Evolutionary conservation across 73 alveolate genomes (phyloP).

Genomic region (Stentor coeruleus): DNA sequence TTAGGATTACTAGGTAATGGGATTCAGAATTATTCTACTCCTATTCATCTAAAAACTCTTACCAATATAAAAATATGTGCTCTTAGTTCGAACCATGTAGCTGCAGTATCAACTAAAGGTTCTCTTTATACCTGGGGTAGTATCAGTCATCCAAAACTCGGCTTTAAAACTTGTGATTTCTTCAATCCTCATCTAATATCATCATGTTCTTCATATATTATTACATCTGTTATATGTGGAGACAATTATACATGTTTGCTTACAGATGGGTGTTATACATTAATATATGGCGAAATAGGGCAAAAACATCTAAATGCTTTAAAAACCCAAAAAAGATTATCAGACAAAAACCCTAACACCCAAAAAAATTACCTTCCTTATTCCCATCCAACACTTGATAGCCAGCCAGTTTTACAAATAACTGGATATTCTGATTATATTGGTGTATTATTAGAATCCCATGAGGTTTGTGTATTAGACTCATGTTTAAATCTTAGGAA

Average conservation of each 20-base stretch:
- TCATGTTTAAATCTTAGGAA: background rate
- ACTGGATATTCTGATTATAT: background rate
- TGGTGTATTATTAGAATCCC: background rate
- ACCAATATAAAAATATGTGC: background rate
- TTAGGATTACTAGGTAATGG: background rate
- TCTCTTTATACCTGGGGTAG: background rate
- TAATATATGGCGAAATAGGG: background rate
- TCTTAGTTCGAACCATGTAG: background rate
- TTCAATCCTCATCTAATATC: background rate
- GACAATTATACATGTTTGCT: background rate
- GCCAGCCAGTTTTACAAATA: background rate
- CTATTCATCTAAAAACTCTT: background rate
- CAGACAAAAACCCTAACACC: background rate
- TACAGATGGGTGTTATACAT: background rate
- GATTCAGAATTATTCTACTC: background rate
- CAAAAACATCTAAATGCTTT: background rate
- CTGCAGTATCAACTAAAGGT: background rate
- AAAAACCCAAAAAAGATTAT: background rate
- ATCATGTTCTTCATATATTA: background rate
- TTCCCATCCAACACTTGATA: background rate
- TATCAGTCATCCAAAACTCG: background rate
- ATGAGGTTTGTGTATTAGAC: background rate
- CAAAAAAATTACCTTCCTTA: background rate
- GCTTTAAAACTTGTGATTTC: background rate
- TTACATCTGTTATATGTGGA: background rate